Conservation (phyloP, 2,329 filamentous ascomycete species). For the Chrysoporthe puriensis region DNA sequence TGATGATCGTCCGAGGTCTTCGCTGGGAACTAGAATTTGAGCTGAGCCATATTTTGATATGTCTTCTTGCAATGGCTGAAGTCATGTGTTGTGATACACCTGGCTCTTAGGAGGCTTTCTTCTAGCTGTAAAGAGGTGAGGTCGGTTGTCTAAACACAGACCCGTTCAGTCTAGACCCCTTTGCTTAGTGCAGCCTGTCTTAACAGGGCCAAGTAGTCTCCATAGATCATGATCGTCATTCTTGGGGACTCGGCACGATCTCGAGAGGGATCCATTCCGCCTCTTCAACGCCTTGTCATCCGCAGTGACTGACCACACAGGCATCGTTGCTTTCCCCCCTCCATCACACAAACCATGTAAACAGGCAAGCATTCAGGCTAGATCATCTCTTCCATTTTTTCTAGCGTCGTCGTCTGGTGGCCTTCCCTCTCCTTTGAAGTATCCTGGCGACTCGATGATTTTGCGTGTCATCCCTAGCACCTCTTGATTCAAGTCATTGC, state of each 20-base stretch:
- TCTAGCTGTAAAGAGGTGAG: not conserved
- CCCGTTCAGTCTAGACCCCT: not conserved
- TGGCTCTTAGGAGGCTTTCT: not conserved
- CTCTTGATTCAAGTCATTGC: slow-evolving; percentile 8
- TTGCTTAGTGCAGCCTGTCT: not conserved
- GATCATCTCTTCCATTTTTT: not conserved
- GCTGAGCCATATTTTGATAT: not conserved
- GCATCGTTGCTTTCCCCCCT: not conserved
- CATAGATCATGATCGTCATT: not conserved
- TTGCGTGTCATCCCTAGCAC: not conserved
- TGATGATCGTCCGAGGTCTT: not conserved
- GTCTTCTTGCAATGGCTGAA: not conserved
- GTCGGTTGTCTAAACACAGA: not conserved
- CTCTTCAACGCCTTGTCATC: not conserved
- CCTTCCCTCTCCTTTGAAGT: not conserved
- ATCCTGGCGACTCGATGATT: not conserved
- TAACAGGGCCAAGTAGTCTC: not conserved
- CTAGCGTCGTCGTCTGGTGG: not conserved
- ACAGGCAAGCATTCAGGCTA: not conserved
- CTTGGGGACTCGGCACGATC: not conserved
- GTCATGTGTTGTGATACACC: too few species aligned
- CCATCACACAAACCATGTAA: not conserved
- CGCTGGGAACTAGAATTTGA: not conserved
- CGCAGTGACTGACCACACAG: not conserved
- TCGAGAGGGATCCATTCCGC: not conserved